Conservation (phyloP, 495 filamentous ascomycete species). For the Collariella sp. region DNA sequence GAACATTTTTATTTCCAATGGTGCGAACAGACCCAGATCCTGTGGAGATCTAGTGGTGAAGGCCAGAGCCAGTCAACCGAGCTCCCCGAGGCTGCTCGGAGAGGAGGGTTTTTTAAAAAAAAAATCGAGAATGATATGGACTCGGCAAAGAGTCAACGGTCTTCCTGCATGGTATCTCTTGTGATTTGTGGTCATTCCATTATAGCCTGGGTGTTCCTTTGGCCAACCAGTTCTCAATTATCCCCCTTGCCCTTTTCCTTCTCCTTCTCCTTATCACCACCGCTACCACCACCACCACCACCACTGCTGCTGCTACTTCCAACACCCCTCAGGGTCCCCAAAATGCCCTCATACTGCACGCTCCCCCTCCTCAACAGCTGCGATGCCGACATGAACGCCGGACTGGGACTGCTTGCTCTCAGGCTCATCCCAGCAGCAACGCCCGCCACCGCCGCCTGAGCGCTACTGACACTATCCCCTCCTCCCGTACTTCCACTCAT, state of each 20-base stretch:
- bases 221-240: no score
- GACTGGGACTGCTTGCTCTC: slow-evolving; percentile 24
- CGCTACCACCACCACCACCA: not conserved
- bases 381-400: slow-evolving; percentile 28
- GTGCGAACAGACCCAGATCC: slow-evolving; percentile 37
- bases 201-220: no score
- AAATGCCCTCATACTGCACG: slow-evolving; percentile 28
- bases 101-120: slow-evolving; percentile 9
- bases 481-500: not conserved
- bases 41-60: slow-evolving; percentile 30
- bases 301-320: no score
- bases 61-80: slow-evolving; percentile 23
- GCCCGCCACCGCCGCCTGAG: not conserved
- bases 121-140: no score
- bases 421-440: slow-evolving; percentile 17
- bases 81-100: slow-evolving; percentile 16
- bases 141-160: no score
- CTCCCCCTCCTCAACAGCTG: slow-evolving; percentile 36
- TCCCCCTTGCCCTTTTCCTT: slow-evolving; percentile 4
- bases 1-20: slow-evolving; percentile 36
- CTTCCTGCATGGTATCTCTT: no score
- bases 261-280: not conserved
- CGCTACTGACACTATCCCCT: not conserved
- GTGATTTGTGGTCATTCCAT: no score
- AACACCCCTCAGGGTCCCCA: slow-evolving; percentile 20